These are phyloP conservation scores for Stevia rebaudiana DNA, from an alignment of 140 eudicot species.

Conservation along the genomic window DNA sequence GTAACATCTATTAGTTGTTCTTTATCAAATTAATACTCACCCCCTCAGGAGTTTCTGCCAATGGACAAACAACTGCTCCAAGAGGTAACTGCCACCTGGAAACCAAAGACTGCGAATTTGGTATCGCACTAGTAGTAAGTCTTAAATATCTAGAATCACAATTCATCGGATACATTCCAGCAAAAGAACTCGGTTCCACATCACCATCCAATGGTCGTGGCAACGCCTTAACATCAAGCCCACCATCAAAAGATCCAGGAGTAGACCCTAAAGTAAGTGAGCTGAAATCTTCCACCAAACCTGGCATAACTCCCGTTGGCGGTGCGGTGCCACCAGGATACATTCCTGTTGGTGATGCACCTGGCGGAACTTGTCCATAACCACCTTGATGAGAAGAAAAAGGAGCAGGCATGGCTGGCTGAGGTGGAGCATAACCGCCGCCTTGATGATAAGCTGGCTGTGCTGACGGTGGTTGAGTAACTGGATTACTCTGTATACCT, in stretches of 20 bases:
- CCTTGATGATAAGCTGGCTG: conserved; percentile 45
- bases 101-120: conserved; percentile 87
- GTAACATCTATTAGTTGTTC: background rate
- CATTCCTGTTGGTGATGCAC: conserved; percentile 40
- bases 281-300: conserved; percentile 79
- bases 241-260: conserved; percentile 86
- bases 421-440: conserved; percentile 52
- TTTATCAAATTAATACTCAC: conserved; percentile 36
- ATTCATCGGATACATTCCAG: conserved; percentile 77
- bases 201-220: conserved; percentile 95
- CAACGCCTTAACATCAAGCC: conserved; percentile 64
- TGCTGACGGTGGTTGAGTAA: conserved; percentile 49
- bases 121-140: conserved; percentile 79
- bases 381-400: conserved; percentile 55
- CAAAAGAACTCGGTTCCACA: conserved; percentile 63
- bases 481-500: conserved; percentile 39
- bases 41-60: conserved; percentile 90
- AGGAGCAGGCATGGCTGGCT: conserved; percentile 39
- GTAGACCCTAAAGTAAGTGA: conserved; percentile 68
- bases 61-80: conserved; percentile 99
- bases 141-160: conserved; percentile 70
- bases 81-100: conserved; percentile 98
- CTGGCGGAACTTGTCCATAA: conserved; percentile 50
- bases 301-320: conserved; percentile 49
- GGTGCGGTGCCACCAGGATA: conserved; percentile 57